phyloP scores from a whole-genome alignment of 345 rosid genomes.

The Clarkia xantiana region DNA sequence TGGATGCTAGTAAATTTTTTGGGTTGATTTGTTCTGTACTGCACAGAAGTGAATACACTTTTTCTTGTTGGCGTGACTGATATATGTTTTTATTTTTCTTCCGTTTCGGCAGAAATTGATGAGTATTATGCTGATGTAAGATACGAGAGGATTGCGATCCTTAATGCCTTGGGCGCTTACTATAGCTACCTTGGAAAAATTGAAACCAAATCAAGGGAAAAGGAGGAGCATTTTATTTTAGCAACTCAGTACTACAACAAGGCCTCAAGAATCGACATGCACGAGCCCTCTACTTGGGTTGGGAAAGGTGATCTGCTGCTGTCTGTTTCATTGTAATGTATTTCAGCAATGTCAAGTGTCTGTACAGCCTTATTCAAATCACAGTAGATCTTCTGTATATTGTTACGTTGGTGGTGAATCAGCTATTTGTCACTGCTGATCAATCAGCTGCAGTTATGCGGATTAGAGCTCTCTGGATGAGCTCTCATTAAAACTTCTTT shows the following conservation, averaged over 20 bases:
- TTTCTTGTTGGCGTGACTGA: background rate
- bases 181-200: conserved; percentile 85
- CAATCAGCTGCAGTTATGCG: too few relatives aligned
- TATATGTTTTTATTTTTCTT: background rate
- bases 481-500: too few relatives aligned
- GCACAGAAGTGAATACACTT: too few relatives aligned
- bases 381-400: too few relatives aligned
- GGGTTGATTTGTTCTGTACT: too few relatives aligned
- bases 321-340: background rate
- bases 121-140: conserved; percentile 94
- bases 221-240: conserved; percentile 79
- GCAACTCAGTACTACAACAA: conserved; percentile 82
- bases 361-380: too few relatives aligned
- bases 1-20: too few relatives aligned
- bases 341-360: too few relatives aligned
- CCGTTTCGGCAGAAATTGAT: conserved; percentile 52
- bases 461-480: too few relatives aligned
- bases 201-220: conserved; percentile 72
- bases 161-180: conserved; percentile 90
- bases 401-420: too few relatives aligned
- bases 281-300: conserved; percentile 98
- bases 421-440: too few relatives aligned
- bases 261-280: conserved; percentile 95
- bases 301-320: conserved; percentile 56
- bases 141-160: conserved; percentile 91